Evolutionary conservation across 495 filamentous ascomycete species (phyloP), one percentile per base, ranked within the genome.

Genomic region (Aspergillus olivimuriae): DNA sequence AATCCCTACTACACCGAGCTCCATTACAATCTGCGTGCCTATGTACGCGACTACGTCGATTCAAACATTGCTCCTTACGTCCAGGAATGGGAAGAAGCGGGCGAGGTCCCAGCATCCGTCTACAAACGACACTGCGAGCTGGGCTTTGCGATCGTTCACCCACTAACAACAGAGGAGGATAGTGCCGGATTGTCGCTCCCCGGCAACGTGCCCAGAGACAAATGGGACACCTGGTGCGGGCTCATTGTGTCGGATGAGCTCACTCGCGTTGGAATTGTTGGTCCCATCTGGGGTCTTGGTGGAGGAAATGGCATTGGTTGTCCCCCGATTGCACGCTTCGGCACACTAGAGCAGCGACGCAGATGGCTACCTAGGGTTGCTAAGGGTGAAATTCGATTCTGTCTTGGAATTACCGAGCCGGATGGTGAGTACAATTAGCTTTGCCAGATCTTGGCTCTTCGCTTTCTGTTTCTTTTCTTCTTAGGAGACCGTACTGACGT

Each of bases 341-440:
- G 75, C 12, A 76, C 66, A 17, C 47, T 53, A 9, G 61, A 68
- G 53, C 74, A 76, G 54, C 69, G 73, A 48, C 51, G 45, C 6
- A 55, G 58, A 22, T 78, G 69, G 65, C 56, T 78, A 18, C 75
- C 75, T 8, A 61, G 57, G 16, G 65, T 78, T 43, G 71, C 72
- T 14, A 62, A 40, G 36, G 70, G 73, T 19, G 63, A 67, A 34
- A 61, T 71, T 14, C 52, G 67, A 26, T 78, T 78, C 43, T 78
- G 74, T 50, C 56, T 77, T 21, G 74, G 75, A 3, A 76, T 78
- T 48, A 78, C 75, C 15, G 75, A 78, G 53, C 75, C 75, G 4
- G 73, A 74, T 60, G 66, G 66, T 69, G 28, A 46, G 58, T 49
- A 23, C 10, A 17, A 35, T 17, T n/a, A 18, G 15, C 1, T n/a